A percentile compares a stretch with the other conserved stretches of the same genome.
These are phyloP conservation scores for Cordyceps cateniannulata DNA, from an alignment of 2,329 filamentous ascomycete species.

Conservation along the genomic window DNA sequence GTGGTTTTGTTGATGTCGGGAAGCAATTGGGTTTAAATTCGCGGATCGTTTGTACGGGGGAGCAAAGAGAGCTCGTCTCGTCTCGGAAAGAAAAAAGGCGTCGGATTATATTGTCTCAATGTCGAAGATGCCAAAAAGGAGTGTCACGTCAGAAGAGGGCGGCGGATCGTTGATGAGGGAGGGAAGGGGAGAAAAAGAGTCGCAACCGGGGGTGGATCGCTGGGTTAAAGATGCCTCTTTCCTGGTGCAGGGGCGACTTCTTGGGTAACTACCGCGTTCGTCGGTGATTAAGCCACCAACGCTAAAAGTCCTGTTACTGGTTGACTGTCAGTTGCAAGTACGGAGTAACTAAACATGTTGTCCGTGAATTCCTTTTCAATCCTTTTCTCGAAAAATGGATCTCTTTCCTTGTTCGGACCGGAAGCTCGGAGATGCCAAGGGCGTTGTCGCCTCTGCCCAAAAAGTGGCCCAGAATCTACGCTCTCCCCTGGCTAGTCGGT, in stretches of 20 bases:
- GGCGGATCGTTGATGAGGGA: neutral
- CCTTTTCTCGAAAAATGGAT: neutral
- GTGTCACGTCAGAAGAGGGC: neutral
- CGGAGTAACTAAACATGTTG: too few relatives aligned
- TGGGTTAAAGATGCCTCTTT: neutral
- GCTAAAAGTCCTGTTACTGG: neutral
- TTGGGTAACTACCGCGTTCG: neutral
- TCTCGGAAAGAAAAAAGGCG: neutral
- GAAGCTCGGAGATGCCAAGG: slow-evolving; percentile 10
- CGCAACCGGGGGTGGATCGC: neutral
- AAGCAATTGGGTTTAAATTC: neutral
- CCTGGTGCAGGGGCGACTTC: neutral
- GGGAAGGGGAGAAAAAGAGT: neutral
- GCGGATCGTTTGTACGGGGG: neutral
- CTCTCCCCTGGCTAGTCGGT: neutral
- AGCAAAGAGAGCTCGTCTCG: neutral
- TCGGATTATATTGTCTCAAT: neutral
- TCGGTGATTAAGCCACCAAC: neutral
- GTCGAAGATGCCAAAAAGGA: neutral
- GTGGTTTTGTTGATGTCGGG: neutral
- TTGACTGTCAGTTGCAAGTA: neutral
- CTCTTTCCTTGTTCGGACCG: slow-evolving; percentile 4
- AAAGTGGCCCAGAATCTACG: neutral
- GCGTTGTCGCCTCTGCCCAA: neutral
- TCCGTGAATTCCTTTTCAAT: neutral